Evolutionary conservation across 345 rosid genomes (phyloP), one percentile per base, ranked within the genome.

Genomic region (Hypericum androsaemum): DNA sequence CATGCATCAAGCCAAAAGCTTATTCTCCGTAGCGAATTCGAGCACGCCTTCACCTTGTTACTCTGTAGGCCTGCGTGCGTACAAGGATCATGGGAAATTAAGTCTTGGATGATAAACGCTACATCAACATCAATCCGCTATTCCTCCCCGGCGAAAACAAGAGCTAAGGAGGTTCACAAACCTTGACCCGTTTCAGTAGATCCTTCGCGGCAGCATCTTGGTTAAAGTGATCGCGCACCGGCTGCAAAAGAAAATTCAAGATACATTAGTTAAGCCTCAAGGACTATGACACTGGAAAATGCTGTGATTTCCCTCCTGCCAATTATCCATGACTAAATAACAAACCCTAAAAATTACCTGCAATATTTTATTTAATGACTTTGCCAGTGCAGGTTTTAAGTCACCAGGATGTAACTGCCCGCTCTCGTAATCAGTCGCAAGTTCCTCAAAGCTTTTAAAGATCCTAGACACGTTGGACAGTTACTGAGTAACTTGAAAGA

Each of bases 181-280:
- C 97, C 92, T 82, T 81, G 56, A 85, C 84, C 42, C 77, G 80
- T 61, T 76, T 81, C 64, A 79, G 62, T 54, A 88, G 75, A 50
- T 82, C 89, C 72, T 77, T 82, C 8, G 96, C 95, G 0, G 65
- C 63, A 2, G 69, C 73, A 44, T 84, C 74, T 0, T 62, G 62
- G 45, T 48, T 75, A 62, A 88, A 84, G 69, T 88, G 96, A 62
- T 82, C 75, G 4, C 95, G 95, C 5, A 88, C 85, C 62, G 95
- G 97, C 95, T 88, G 78, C 61, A 58, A 36, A 43, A 10, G 42
- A 42, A 32, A 41, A 51, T 35, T 15, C 37, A 39, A 3, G 28
- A 7, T 8, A 7, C 14, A 22, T 1, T 22, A 22, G 32, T 22
- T 22, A 22, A 22, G 32, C 32, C 32, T 22, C 32, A 22, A 22